phyloP scores from a whole-genome alignment of 2,329 filamentous ascomycete genomes.

The Colletotrichum limetticola region DNA sequence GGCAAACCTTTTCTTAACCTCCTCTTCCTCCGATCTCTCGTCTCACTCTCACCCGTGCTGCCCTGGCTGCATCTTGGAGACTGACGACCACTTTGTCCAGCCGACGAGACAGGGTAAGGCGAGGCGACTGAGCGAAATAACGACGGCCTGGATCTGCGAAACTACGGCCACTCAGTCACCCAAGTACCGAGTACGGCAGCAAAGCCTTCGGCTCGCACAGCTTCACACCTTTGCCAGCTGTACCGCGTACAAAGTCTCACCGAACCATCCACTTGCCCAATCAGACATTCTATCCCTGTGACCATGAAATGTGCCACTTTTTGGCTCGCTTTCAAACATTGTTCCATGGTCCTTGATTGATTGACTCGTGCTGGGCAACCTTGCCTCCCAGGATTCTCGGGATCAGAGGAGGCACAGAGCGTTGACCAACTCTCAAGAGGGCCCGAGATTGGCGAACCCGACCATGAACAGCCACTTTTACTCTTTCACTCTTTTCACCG shows the following conservation, averaged over 20 bases:
- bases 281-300: slow-evolving; percentile 25
- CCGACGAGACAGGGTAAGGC: slow-evolving; percentile 1
- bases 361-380: slow-evolving; percentile 26
- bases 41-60: background rate
- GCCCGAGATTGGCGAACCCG: slow-evolving; percentile 20
- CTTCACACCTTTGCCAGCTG: background rate
- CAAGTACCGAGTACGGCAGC: slow-evolving; percentile 15
- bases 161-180: background rate
- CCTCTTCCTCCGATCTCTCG: background rate
- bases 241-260: slow-evolving; percentile 26
- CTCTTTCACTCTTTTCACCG: background rate
- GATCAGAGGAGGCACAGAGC: slow-evolving; percentile 3
- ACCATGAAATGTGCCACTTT: slow-evolving; percentile 24
- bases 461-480: background rate
- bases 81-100: background rate
- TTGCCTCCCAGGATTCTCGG: slow-evolving; percentile 6
- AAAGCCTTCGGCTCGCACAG: background rate
- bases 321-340: slow-evolving; percentile 19
- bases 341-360: slow-evolving; percentile 19
- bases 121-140: slow-evolving; percentile 31
- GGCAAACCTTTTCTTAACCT: slow-evolving; percentile 26
- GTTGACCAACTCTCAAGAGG: slow-evolving; percentile 14
- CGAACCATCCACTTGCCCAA: slow-evolving; percentile 25
- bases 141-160: slow-evolving; percentile 28
- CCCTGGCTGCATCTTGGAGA: slow-evolving; percentile 6